Base-by-base conservation (phyloP, 2,329 filamentous ascomycete genomes). In the Sporothrix schenckii region DNA sequence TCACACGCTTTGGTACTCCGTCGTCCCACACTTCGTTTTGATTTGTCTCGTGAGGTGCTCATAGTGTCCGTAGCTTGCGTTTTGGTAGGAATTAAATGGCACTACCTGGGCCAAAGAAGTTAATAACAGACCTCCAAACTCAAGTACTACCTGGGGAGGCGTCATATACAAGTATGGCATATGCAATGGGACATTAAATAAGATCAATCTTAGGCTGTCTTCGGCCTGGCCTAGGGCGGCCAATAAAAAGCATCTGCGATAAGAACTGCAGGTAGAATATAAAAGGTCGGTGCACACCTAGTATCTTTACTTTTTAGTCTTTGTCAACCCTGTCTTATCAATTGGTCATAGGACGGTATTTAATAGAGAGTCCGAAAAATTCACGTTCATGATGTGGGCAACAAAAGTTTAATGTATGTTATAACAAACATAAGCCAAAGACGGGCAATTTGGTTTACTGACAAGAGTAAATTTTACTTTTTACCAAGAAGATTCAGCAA, bases 1-100 rank as follows among this genome's bases (percentile, higher is more conserved):
- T 70, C 68, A 39, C 68, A 70, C 4, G 68, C 68, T n/a, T 66
- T 66, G 13, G 68, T 24, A 16, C n/a, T 70, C 2, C 68, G 60
- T 7, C 52, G 66, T 24, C n/a, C 30, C 2, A 16, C 7, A 2
- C 19, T 27, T 14, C 49, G 66, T 34, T 24, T 47, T 21, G n/a
- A 16, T 19, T 30, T 30, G 47, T 66, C 63, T 16, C 27, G 49
- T 2, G 30, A 34, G 7, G 61, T 34, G 21, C 44, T 34, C 63
- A 66, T 66, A 9, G 14, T 16, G 53, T n/a, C 4, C 7, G 21
- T 34, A 44, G 41, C 41, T n/a, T 50, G 24, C 10, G 4, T 6
- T 41, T 21, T 14, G 9, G 10, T 6, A 53, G n/a, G n/a, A 34
- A 34, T 34, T 24, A 53, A 24, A 53, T 49, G 14, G 5, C 2